Evolutionary conservation across 169 alveolate genomes (phyloP), one percentile per base, ranked within the genome.

Genomic region (Cryptosporidium ryanae): DNA sequence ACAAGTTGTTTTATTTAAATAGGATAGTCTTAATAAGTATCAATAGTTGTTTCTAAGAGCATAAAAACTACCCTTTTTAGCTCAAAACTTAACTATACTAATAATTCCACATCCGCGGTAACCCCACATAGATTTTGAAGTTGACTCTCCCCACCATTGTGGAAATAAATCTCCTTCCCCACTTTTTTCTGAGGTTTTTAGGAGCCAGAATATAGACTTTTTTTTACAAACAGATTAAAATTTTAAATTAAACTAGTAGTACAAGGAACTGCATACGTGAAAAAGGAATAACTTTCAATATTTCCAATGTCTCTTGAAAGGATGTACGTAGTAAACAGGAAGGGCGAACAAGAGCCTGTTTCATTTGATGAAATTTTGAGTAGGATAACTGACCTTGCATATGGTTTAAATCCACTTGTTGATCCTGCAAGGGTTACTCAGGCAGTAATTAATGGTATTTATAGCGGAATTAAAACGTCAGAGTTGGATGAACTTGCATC

Each of bases 401-500:
- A 84, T 64, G 96, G 96, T 17, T 93, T 94, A 18, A 96, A 94
- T 87, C 91, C 94, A n/a, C 84, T 94, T 12, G 96, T 94, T 55
- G 96, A 94, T 54, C 95, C 96, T 6, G 95, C 96, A 2, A 67
- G 96, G 67, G 96, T 94, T 54, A 91, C 96, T 2, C 96, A 94
- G 70, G 96, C 96, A 66, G 99, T 96, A 21, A 90, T 93, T 65
- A 91, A 95, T 76, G 98, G 98, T n/a, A 94, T 95, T 94, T 95
- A 95, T 84, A 91, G 95, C 34, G 98, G 98, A n/a, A 95, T 97
- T 21, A 93, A 93, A 32, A 96, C 99, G n/a, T 90, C 97, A 2
- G 95, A 96, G 90, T 89, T 98, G 43, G 99, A 98, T 82, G 97
- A 96, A 49, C 93, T 98, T 31, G 98, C 99, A 23, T 99, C 99